Evolutionary conservation across 805 yeast genomes (phyloP).

Genomic region (Zygosaccharomyces lentus): DNA sequence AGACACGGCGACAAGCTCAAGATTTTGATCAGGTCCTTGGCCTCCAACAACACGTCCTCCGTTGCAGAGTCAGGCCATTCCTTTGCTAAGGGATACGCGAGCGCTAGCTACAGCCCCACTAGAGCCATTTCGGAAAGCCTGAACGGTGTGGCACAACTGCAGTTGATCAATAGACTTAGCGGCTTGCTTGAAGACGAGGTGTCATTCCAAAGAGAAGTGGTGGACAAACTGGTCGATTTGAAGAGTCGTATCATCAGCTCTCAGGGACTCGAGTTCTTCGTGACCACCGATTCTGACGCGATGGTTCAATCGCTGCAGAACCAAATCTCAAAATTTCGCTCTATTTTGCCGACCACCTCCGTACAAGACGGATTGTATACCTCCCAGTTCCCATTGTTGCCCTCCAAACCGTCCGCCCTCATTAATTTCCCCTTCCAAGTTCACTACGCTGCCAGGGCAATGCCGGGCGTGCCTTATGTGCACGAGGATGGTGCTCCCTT

Average conservation of each 20-base stretch:
- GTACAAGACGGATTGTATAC: conserved; percentile 7
- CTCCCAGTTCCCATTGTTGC: conserved; percentile 5
- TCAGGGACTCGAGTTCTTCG: conserved; percentile 45
- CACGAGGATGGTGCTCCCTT: conserved; percentile 78
- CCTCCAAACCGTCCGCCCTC: conserved; percentile 37
- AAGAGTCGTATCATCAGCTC: conserved; percentile 43
- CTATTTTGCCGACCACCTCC: conserved; percentile 24
- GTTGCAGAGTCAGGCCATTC: conserved; percentile 87
- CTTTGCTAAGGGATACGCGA: conserved; percentile 67
- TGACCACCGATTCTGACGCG: conserved; percentile 53
- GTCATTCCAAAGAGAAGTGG: conserved; percentile 48
- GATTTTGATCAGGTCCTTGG: conserved; percentile 66
- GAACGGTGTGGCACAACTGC: conserved; percentile 73
- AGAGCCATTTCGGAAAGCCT: conserved; percentile 59
- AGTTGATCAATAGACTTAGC: conserved; percentile 60
- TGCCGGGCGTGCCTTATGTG: conserved; percentile 61
- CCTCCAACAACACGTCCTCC: conserved; percentile 70
- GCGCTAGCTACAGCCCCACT: conserved; percentile 56
- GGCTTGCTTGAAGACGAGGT: conserved; percentile 46
- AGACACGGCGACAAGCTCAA: conserved; percentile 62
- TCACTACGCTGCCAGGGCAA: conserved; percentile 68
- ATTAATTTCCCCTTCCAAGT: conserved; percentile 84
- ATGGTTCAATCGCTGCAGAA: conserved; percentile 24
- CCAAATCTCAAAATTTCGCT: conserved; percentile 31
- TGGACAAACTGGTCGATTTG: conserved; percentile 59